A percentile compares a stretch with the other conserved stretches of the same genome.
These are phyloP conservation scores for Niveomyces coronatus DNA, from an alignment of 2,329 filamentous ascomycete species.

Conservation along the genomic window DNA sequence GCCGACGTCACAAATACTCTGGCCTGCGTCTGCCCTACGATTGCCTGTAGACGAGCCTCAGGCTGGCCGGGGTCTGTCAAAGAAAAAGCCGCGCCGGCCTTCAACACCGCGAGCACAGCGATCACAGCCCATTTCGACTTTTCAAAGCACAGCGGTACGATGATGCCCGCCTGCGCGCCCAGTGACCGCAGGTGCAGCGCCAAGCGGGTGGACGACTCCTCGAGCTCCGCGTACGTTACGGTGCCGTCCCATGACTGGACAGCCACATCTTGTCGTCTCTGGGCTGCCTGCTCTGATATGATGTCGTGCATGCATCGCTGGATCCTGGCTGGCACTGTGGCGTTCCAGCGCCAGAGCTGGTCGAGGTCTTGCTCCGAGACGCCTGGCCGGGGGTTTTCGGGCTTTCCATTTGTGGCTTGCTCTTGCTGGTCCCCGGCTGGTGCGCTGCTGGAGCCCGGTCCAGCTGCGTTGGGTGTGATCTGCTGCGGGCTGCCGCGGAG, in stretches of 20 bases:
- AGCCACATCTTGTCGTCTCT: slow-evolving; percentile 29
- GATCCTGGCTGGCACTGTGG: slow-evolving; percentile 28
- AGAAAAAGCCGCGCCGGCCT: slow-evolving; percentile 36
- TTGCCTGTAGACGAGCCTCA: slow-evolving; percentile 32
- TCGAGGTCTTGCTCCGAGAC: slow-evolving; percentile 26
- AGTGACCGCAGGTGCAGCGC: slow-evolving; percentile 27
- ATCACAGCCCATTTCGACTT: slow-evolving; percentile 37
- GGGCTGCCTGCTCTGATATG: slow-evolving; percentile 27
- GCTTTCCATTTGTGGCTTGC: background rate
- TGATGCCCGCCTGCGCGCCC: slow-evolving; percentile 29
- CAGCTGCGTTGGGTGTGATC: slow-evolving; percentile 4
- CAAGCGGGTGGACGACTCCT: slow-evolving; percentile 30
- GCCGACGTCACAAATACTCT: slow-evolving; percentile 30
- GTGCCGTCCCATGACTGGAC: slow-evolving; percentile 41
- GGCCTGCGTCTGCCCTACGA: slow-evolving; percentile 33
- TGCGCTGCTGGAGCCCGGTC: background rate
- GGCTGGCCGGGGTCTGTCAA: slow-evolving; percentile 38
- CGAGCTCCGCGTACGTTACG: slow-evolving; percentile 35
- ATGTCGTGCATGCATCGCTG: slow-evolving; percentile 36
- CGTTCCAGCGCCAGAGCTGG: slow-evolving; percentile 38
- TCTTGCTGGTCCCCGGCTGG: no score
- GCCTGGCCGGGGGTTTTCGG: background rate
- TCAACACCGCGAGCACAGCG: slow-evolving; percentile 36
- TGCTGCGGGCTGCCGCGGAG: slow-evolving; percentile 6
- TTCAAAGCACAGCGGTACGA: slow-evolving; percentile 40